Evolutionary conservation across 2,329 filamentous ascomycete species (phyloP).

Genomic region (Pyrenophora teres): DNA sequence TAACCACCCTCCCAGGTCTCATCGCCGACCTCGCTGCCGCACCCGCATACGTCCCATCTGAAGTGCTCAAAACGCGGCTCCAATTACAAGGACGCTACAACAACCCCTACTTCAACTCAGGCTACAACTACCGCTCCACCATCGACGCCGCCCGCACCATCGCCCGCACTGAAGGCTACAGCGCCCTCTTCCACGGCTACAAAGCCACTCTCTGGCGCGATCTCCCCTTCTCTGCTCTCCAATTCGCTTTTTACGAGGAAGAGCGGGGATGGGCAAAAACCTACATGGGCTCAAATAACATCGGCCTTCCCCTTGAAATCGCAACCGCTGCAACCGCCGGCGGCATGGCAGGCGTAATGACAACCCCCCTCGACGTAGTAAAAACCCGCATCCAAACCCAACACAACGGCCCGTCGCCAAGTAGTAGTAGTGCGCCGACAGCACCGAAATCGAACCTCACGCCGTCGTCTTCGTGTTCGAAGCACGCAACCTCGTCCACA

Average conservation of each 20-base stretch:
- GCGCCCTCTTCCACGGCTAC: conserved; percentile 93
- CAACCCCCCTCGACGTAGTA: conserved; percentile 94
- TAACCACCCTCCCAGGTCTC: conserved; percentile 64
- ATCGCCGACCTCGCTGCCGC: conserved; percentile 90
- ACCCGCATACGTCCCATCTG: conserved; percentile 92
- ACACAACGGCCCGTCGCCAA: conserved; percentile 57
- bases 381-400: conserved; percentile 97
- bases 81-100: conserved; percentile 95
- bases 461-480: conserved; percentile 31
- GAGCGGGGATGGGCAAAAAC: conserved; percentile 80
- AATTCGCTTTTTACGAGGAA: conserved; percentile 98
- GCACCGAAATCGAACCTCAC: conserved; percentile 23
- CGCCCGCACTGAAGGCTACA: conserved; percentile 76
- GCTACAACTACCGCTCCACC: conserved; percentile 93
- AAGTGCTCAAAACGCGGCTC: conserved; percentile 95
- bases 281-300: conserved; percentile 79
- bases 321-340: conserved; percentile 88
- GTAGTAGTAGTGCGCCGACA: conserved; percentile 15
- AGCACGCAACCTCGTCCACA: conserved; percentile 34
- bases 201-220: conserved; percentile 94
- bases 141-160: conserved; percentile 86
- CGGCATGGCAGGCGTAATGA: conserved; percentile 90
- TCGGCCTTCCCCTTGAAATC: conserved; percentile 83
- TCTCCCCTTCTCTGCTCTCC: conserved; percentile 90
- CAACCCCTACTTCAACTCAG: conserved; percentile 90